A percentile compares a stretch with the other conserved stretches of the same genome.
phyloP scores from a whole-genome alignment of 1,139 yeast genomes.

The Debaryomyces nepalensis region DNA sequence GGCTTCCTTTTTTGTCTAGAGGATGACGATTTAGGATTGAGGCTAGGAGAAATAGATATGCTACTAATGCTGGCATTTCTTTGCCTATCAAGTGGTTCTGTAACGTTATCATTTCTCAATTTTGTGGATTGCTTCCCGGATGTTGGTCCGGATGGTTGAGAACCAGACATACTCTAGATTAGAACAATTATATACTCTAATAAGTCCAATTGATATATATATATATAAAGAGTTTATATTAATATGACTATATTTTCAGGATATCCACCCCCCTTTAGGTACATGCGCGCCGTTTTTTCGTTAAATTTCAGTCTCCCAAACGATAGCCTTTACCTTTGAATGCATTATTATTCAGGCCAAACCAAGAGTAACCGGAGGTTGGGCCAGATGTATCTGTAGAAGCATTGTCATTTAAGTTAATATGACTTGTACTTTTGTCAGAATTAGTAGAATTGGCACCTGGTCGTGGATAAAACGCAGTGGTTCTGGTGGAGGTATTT shows the following conservation, averaged over 20 bases:
- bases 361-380: slow-evolving; percentile 22
- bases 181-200: background rate
- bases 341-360: slow-evolving; percentile 20
- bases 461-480: slow-evolving; percentile 32
- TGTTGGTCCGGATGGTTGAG: slow-evolving; percentile 3
- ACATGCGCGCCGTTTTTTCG: slow-evolving; percentile 6
- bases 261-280: slow-evolving; percentile 4
- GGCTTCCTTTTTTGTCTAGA: slow-evolving; percentile 27
- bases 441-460: background rate
- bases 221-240: background rate
- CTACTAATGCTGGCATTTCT: slow-evolving; percentile 11
- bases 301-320: slow-evolving; percentile 31
- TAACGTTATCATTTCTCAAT: slow-evolving; percentile 2
- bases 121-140: slow-evolving; percentile 11
- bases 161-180: slow-evolving; percentile 4
- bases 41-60: slow-evolving; percentile 19
- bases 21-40: slow-evolving; percentile 19
- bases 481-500: slow-evolving; percentile 31
- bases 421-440: background rate
- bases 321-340: slow-evolving; percentile 44
- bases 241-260: slow-evolving; percentile 5
- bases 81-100: slow-evolving; percentile 10
- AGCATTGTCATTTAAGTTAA: slow-evolving; percentile 4
- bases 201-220: background rate
- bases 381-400: slow-evolving; percentile 11